A percentile compares a stretch with the other conserved stretches of the same genome.
Evolutionary conservation across 176 grass and related monocot genomes (phyloP).

Genomic region (Olyra latifolia): DNA sequence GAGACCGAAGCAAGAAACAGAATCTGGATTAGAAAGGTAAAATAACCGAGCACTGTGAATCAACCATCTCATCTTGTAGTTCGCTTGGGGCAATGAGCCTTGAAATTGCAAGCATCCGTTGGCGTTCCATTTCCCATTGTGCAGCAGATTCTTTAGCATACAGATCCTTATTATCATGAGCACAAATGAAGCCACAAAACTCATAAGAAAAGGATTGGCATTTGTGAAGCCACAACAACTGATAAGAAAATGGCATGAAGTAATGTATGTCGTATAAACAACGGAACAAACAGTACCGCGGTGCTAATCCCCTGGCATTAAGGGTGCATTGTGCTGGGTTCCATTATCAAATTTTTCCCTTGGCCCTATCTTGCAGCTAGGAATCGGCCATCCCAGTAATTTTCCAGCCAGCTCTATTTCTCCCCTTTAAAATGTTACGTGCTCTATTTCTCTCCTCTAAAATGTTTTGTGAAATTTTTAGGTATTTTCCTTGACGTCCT

Average conservation of each 20-base stretch:
- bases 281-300: neutral
- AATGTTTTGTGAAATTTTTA: neutral
- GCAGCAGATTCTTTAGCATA: constrained; percentile 94
- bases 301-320: neutral
- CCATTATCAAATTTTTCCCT: neutral
- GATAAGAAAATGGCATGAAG: too few species aligned
- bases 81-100: constrained; percentile 95
- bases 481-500: neutral
- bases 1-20: constrained; percentile 33
- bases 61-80: constrained; percentile 98
- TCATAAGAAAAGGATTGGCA: neutral
- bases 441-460: too few species aligned
- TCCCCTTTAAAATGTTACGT: too few species aligned
- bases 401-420: neutral
- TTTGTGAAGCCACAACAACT: too few species aligned
- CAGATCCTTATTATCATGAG: constrained; percentile 96
- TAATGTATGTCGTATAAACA: neutral
- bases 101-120: constrained; percentile 91
- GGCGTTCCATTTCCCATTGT: constrained; percentile 88
- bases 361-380: neutral
- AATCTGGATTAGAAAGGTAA: constrained; percentile 41
- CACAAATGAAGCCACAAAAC: constrained; percentile 1
- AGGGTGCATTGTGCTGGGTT: neutral
- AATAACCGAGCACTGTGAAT: constrained; percentile 59
- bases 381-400: neutral